phyloP scores from a whole-genome alignment of 257 asterid species.

The Lantana camara region DNA sequence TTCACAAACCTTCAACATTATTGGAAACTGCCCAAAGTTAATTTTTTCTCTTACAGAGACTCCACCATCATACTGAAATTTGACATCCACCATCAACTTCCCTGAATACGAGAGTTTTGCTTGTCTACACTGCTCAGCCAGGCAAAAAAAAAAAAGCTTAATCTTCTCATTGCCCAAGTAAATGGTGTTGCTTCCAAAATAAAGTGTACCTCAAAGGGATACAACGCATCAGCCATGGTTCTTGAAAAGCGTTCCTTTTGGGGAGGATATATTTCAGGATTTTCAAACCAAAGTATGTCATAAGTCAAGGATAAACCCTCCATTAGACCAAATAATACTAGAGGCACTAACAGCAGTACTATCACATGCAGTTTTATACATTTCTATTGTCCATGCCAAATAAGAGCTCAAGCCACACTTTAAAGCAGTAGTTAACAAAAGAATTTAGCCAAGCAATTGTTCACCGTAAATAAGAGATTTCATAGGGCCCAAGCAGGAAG shows the following conservation, averaged over 20 bases:
- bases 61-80: conserved; percentile 69
- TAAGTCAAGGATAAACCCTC: conserved; percentile 56
- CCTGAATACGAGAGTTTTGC: conserved; percentile 83
- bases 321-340: not conserved
- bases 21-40: conserved; percentile 75
- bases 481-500: not conserved
- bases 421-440: not conserved
- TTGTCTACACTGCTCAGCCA: conserved; percentile 83
- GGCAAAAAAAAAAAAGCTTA: conserved; percentile 16
- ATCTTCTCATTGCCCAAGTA: conserved; percentile 15
- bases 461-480: not conserved
- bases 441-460: not conserved
- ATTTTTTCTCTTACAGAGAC: conserved; percentile 54
- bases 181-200: not conserved
- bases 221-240: conserved; percentile 49
- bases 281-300: conserved; percentile 69
- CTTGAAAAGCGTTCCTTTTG: conserved; percentile 58
- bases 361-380: conserved; percentile 1
- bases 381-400: not conserved
- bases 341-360: not conserved
- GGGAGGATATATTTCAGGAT: conserved; percentile 67
- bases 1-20: conserved; percentile 83
- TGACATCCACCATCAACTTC: conserved; percentile 60
- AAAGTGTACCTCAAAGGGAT: conserved; percentile 78
- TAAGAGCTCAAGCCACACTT: not conserved